Percentiles rank a stretch among this genome's conserved stretches.
Evolutionary conservation across 129 eudicot species (phyloP).

Genomic region (Lonicera japonica): DNA sequence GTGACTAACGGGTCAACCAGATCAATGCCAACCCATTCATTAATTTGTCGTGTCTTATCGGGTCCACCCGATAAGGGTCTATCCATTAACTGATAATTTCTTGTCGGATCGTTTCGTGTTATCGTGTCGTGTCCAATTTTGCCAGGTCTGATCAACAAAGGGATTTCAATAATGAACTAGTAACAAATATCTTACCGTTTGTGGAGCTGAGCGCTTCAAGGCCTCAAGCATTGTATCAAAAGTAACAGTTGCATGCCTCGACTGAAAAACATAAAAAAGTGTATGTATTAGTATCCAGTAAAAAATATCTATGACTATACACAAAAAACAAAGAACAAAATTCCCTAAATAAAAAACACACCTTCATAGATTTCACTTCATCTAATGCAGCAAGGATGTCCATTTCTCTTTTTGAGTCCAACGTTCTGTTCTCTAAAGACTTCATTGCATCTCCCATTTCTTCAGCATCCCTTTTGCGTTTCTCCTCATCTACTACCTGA

Average conservation of each 20-base stretch:
- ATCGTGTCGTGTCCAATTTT: too few species aligned
- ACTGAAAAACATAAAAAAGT: slow-evolving; percentile 28
- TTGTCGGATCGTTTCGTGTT: too few species aligned
- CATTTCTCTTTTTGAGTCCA: slow-evolving; percentile 71
- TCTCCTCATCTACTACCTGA: slow-evolving; percentile 43
- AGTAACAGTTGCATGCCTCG: slow-evolving; percentile 68
- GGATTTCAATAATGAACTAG: not conserved
- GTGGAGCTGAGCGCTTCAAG: slow-evolving; percentile 47
- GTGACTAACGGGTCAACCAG: too few species aligned
- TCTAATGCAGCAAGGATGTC: slow-evolving; percentile 65
- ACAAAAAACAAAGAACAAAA: not conserved
- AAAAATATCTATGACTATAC: too few species aligned
- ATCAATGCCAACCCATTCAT: too few species aligned
- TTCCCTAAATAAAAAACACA: not conserved
- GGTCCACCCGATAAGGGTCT: too few species aligned
- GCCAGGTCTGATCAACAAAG: too few species aligned
- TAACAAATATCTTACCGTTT: slow-evolving; percentile 19
- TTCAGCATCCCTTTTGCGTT: slow-evolving; percentile 47
- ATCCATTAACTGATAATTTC: too few species aligned
- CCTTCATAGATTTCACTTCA: slow-evolving; percentile 81
- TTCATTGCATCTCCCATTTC: slow-evolving; percentile 89
- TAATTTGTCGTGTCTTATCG: too few species aligned
- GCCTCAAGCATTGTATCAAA: slow-evolving; percentile 75
- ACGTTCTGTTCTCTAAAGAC: slow-evolving; percentile 60
- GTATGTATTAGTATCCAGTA: slow-evolving; percentile 7